These are phyloP conservation scores for cucumber (Cucumis sativus) DNA, from an alignment of 306 rosid genomes.

Conservation along the genomic window Cucumber_9930_V3 NC_026660.2:8779501-8780000, in stretches of 20 bases:
- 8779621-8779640: conserved; percentile 59
- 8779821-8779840: conserved; percentile 96
- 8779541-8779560: conserved; percentile 13
- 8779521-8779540: conserved; percentile 38
- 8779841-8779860: conserved; percentile 93
- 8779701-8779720: conserved; percentile 84
- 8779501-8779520: conserved; percentile 67
- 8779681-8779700: conserved; percentile 86
- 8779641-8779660: conserved; percentile 77
- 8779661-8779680: conserved; percentile 68
- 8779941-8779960: background rate
- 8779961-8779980: background rate
- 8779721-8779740: conserved; percentile 58
- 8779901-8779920: background rate
- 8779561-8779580: conserved; percentile 25
- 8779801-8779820: conserved; percentile 89
- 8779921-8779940: background rate
- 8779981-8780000: background rate
- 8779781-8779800: conserved; percentile 70
- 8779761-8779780: conserved; percentile 56
- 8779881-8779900: conserved; percentile 41
- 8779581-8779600: conserved; percentile 26
- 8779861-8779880: conserved; percentile 91
- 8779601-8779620: conserved; percentile 55
- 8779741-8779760: conserved; percentile 51